phyloP scores from a whole-genome alignment of 208 protist species.

The Crithidia thermophila region DNA sequence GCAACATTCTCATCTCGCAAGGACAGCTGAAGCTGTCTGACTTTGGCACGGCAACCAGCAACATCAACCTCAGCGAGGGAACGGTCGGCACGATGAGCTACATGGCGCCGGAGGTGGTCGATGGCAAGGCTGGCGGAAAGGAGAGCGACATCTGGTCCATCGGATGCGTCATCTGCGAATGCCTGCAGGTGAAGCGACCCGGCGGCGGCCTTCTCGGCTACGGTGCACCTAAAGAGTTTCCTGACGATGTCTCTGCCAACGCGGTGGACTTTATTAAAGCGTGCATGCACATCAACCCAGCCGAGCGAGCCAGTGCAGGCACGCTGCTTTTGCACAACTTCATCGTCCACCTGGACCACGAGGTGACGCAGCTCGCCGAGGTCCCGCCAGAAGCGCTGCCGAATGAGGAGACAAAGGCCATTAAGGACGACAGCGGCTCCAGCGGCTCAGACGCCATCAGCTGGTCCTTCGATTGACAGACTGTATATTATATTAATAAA shows the following conservation, averaged over 20 bases:
- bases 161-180: slow-evolving; percentile 61
- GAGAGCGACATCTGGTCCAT: slow-evolving; percentile 78
- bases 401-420: slow-evolving; percentile 28
- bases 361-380: slow-evolving; percentile 51
- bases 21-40: slow-evolving; percentile 77
- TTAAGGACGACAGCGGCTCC: slow-evolving; percentile 15
- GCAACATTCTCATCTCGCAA: slow-evolving; percentile 84
- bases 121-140: slow-evolving; percentile 55
- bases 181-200: slow-evolving; percentile 47
- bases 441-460: slow-evolving; percentile 37
- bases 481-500: slow-evolving; percentile 10
- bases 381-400: slow-evolving; percentile 34
- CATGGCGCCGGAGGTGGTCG: slow-evolving; percentile 58
- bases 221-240: slow-evolving; percentile 46
- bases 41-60: slow-evolving; percentile 73
- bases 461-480: slow-evolving; percentile 48
- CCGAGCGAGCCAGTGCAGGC: slow-evolving; percentile 54
- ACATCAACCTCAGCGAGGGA: slow-evolving; percentile 44
- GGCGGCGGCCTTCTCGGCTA: slow-evolving; percentile 53
- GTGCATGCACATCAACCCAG: slow-evolving; percentile 58
- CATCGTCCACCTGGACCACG: slow-evolving; percentile 64
- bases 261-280: slow-evolving; percentile 63
- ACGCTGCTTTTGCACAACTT: slow-evolving; percentile 70
- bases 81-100: slow-evolving; percentile 70
- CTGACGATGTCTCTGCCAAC: slow-evolving; percentile 43